Base-by-base conservation (phyloP, 768 basidiomycete species). In the Serpula lacrymans region DNA sequence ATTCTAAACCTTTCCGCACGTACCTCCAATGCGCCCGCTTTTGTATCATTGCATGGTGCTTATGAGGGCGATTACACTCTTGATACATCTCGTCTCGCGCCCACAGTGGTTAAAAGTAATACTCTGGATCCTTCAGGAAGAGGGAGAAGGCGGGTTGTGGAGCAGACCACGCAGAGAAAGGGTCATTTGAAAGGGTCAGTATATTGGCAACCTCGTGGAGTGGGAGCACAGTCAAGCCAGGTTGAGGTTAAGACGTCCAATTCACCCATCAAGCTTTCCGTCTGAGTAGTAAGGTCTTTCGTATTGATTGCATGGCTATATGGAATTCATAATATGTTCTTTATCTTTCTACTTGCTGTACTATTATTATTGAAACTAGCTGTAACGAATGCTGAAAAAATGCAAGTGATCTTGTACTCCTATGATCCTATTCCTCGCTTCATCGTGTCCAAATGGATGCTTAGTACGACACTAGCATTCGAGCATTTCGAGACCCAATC, bases 21-120 rank as follows among this genome's bases (percentile, higher is more conserved):
- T 17, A 68, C 69, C 17, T 42, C 57, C 14, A 73, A 75, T 47
- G 44, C 57, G 5, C 62, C 55, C 8, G 65, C 67, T 4, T 37
- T 42, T 9, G 60, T 72, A 30, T 13, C 14, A 7, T 46, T 74
- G 5, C 56, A 65, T 36, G 43, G 52, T 6, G 53, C 67, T 13
- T 74, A 54, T 46, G 68, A 74, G 44, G 74, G 72, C 33, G 37
- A 30, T 17, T 67, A 72, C 43, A 25, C 42, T 6, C 32, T 62
- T 22, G 38, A 29, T 2, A 56, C 63, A 33, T 48, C 46, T 32
- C 40, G 47, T 32, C 34, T 53, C 34, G 28, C 20, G 44, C 45
- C 21, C 42, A 43, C 24, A 5, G 20, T 44, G 25, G 43, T 27
- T 23, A 29, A 24, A n/a, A 38, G 41, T 24, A 24, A 13, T 16